Percentiles rank a stretch among this genome's conserved stretches.
These are phyloP conservation scores for Claviceps monticola DNA, from an alignment of 2,329 filamentous ascomycete genomes.

Conservation along the genomic window DNA sequence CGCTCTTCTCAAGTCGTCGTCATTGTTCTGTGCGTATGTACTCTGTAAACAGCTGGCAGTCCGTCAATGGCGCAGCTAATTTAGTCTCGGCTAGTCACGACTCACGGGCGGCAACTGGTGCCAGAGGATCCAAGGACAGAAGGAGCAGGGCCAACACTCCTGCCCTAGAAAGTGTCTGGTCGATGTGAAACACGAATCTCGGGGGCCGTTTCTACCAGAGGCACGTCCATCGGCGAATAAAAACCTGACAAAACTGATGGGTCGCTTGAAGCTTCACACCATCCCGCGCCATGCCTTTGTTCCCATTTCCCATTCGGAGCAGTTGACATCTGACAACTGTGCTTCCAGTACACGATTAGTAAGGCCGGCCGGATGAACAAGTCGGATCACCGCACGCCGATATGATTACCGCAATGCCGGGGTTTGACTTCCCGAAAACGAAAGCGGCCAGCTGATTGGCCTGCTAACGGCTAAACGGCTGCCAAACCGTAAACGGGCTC, in stretches of 20 bases:
- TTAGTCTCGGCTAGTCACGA: background rate
- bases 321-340: too few species aligned
- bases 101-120: background rate
- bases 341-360: too few species aligned
- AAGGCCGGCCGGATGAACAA: background rate
- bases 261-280: too few species aligned
- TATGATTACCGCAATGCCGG: background rate
- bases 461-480: too few species aligned
- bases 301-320: too few species aligned
- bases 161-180: background rate
- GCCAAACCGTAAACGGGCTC: too few species aligned
- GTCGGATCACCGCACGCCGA: background rate
- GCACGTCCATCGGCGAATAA: too few species aligned
- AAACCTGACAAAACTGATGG: too few species aligned
- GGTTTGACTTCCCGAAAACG: background rate
- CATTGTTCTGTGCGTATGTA: background rate
- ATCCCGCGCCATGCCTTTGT: too few species aligned
- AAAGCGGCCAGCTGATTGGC: background rate
- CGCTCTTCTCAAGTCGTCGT: background rate
- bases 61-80: background rate
- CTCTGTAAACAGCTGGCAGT: background rate
- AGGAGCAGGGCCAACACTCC: background rate
- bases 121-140: background rate
- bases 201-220: too few species aligned
- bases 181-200: background rate